Percentiles rank a stretch among this genome's conserved stretches.
These are phyloP conservation scores for Stereocaulon alpinum DNA, from an alignment of 495 filamentous ascomycete genomes.

Conservation along the genomic window DNA sequence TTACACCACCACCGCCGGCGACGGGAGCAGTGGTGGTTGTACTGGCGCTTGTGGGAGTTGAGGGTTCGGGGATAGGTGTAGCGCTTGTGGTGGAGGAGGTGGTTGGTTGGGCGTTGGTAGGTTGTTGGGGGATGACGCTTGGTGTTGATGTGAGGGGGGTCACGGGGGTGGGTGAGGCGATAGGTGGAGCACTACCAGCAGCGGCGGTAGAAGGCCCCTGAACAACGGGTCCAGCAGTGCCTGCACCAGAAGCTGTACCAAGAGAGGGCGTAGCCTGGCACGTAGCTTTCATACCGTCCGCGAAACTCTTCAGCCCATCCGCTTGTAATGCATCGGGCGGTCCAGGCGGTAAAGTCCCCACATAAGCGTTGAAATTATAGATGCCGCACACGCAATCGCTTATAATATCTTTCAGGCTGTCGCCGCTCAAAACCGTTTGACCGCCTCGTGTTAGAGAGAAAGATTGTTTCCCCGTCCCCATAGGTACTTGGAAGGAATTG, in stretches of 20 bases:
- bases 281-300: slow-evolving; percentile 2
- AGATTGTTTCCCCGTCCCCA: slow-evolving; percentile 44
- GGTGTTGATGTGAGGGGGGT: background rate
- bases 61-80: background rate
- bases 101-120: background rate
- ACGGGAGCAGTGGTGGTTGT: background rate
- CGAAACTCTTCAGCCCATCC: slow-evolving; percentile 14
- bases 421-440: slow-evolving; percentile 39
- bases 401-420: slow-evolving; percentile 42
- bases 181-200: background rate
- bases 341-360: slow-evolving; percentile 17
- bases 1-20: background rate
- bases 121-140: background rate
- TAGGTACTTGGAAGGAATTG: slow-evolving; percentile 38
- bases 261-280: slow-evolving; percentile 17
- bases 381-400: slow-evolving; percentile 46
- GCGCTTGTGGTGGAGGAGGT: background rate
- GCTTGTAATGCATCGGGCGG: slow-evolving; percentile 13
- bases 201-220: background rate
- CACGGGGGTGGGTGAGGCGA: background rate
- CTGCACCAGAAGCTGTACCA: background rate
- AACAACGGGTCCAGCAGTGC: background rate
- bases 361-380: slow-evolving; percentile 56
- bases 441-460: slow-evolving; percentile 40
- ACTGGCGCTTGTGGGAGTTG: background rate